Evolutionary conservation across 2,329 filamentous ascomycete genomes (phyloP), one percentile per base, ranked within the genome.

Genomic region (Botrytis deweyae): DNA sequence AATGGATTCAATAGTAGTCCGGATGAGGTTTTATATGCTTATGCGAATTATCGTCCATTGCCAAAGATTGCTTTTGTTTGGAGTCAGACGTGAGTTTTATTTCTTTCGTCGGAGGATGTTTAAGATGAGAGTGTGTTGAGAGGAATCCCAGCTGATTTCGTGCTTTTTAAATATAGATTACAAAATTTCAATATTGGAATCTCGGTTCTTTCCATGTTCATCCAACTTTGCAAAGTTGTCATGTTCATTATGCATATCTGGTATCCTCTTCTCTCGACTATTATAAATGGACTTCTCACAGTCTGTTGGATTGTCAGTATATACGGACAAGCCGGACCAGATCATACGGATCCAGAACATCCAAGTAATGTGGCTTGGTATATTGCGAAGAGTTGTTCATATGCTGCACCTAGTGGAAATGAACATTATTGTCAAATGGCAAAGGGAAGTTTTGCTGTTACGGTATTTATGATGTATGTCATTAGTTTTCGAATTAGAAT

Each of bases 171-270:
- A n/a, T 55, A 64, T 80, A 95, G 92, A 73, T 85, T 93, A 76
- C 94, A 92, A 66, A 86, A 91, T 78, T 93, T 88, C 84, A 94
- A 95, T 80, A 89, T 94, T 77, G 91, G 91, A 80, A 91, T 94
- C 77, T 91, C 92, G 55, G 88, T 95, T 77, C 85, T 94, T 72
- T 90, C 89, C 74, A 91, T 93, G 81, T 95, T 95, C 84, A 86
- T 94, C 81, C 87, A 93, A 75, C 87, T 95, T 63, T 85, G 87
- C 81, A 94, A 94, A 84, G 86, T 88, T 76, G 88, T 92, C 75
- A 86, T 88, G 79, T 90, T 88, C 83, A 89, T 93, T 79, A 89
- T 94, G 86, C 89, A 91, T 81, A 84, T 91, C 79, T 93, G 90
- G 86, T 89, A 86, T 77, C 93, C 93, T 9, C 80, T 93, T 74